A percentile compares a stretch with the other conserved stretches of the same genome.
Conservation (phyloP, 495 filamentous ascomycete genomes). For the Penicillium maclennaniae region DNA sequence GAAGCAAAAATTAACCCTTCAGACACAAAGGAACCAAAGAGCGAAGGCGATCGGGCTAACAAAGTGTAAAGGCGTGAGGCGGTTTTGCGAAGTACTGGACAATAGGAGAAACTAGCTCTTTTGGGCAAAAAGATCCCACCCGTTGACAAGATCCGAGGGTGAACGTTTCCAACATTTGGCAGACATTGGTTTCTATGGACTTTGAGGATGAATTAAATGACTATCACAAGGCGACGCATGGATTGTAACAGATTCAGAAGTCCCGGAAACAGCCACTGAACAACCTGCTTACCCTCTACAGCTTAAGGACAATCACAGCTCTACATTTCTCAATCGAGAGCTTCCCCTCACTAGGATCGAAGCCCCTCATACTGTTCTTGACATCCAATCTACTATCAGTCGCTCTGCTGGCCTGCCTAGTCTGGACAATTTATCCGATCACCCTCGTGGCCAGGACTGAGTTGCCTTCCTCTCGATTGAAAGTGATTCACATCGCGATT, state of each 20-base stretch:
- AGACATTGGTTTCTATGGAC: background rate
- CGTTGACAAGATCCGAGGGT: background rate
- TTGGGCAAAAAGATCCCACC: conserved; percentile 11
- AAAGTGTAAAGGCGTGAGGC: too few relatives aligned
- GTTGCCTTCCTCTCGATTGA: background rate
- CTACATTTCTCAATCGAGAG: background rate
- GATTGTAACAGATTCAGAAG: background rate
- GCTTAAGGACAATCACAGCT: background rate
- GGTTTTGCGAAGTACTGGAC: too few relatives aligned
- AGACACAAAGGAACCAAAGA: too few relatives aligned
- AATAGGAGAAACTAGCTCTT: conserved; percentile 9
- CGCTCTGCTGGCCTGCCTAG: conserved; percentile 14
- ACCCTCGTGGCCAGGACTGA: background rate
- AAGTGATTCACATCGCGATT: background rate
- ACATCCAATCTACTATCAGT: conserved; percentile 2
- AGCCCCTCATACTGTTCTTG: conserved; percentile 4
- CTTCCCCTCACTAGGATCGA: conserved; percentile 14
- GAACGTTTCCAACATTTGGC: background rate
- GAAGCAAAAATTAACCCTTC: too few relatives aligned
- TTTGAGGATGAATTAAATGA: background rate
- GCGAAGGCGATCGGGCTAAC: too few relatives aligned
- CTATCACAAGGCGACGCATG: background rate
- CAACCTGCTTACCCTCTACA: background rate
- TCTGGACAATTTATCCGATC: conserved; percentile 16
- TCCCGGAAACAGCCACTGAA: background rate